Evolutionary conservation across 805 yeast species (phyloP).

Genomic region (Kluyveromyces siamensis): DNA sequence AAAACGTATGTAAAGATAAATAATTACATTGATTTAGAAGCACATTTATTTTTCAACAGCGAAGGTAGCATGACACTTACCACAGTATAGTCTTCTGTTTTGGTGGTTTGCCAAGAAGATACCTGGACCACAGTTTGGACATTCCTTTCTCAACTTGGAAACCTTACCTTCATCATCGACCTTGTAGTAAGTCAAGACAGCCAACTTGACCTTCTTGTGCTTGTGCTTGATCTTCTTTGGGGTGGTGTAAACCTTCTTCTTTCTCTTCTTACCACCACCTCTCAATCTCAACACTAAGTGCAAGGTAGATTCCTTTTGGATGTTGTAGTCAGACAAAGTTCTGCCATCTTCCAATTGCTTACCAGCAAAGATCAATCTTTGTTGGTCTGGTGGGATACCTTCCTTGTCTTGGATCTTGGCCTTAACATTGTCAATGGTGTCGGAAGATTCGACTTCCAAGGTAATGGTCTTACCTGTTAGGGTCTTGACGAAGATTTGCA

Average conservation of each 20-base stretch:
- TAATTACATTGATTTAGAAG: slow-evolving; percentile 26
- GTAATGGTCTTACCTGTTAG: slow-evolving; percentile 99
- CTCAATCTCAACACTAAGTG: slow-evolving; percentile 96
- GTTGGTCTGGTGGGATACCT: slow-evolving; percentile 97
- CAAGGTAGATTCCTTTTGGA: slow-evolving; percentile 93
- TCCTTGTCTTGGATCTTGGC: slow-evolving; percentile 95
- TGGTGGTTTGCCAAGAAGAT: slow-evolving; percentile 98
- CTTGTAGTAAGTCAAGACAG: slow-evolving; percentile 98
- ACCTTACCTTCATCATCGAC: slow-evolving; percentile 98
- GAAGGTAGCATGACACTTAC: slow-evolving; percentile 97
- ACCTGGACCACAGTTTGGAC: slow-evolving; percentile 98
- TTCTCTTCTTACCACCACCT: slow-evolving; percentile 99
- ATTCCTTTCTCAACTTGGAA: slow-evolving; percentile 97
- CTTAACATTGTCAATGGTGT: slow-evolving; percentile 95
- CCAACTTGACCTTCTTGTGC: slow-evolving; percentile 98
- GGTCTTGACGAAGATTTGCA: slow-evolving; percentile 99
- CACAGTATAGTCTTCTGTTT: slow-evolving; percentile 99
- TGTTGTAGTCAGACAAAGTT: slow-evolving; percentile 95
- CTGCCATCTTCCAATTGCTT: slow-evolving; percentile 95
- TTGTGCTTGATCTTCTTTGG: slow-evolving; percentile 99
- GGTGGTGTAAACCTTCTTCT: slow-evolving; percentile 99
- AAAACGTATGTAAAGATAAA: slow-evolving; percentile 4
- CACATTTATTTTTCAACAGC: slow-evolving; percentile 25
- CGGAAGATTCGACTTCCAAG: slow-evolving; percentile 95
- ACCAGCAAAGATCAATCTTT: slow-evolving; percentile 95